Conservation (phyloP, 306 rosid species). For the Lotus japonicus region DNA sequence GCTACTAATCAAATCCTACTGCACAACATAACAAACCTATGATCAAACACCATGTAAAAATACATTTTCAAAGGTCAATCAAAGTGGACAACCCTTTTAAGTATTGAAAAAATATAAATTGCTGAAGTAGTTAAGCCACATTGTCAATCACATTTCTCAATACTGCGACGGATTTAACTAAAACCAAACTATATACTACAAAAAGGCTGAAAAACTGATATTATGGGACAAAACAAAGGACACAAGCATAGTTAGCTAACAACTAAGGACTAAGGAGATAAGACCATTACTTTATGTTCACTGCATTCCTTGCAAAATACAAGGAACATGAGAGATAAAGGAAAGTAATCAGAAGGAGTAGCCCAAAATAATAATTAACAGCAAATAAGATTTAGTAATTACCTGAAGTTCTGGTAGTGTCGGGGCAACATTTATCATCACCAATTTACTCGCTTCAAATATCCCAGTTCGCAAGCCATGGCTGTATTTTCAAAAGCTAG, state of each 20-base stretch:
- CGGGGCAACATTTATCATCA: constrained; percentile 83
- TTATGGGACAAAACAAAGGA: constrained; percentile 2
- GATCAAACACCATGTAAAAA: neutral
- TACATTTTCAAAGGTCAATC: neutral
- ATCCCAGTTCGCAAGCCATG: constrained; percentile 98
- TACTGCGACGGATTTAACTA: neutral
- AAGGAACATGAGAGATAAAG: neutral
- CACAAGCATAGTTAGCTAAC: neutral
- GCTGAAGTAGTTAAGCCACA: neutral
- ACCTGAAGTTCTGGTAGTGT: constrained; percentile 95
- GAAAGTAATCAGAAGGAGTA: too few relatives aligned
- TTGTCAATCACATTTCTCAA: constrained; percentile 4
- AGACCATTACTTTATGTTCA: too few relatives aligned
- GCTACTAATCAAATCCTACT: neutral
- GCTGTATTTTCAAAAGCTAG: constrained; percentile 49
- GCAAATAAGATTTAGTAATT: neutral
- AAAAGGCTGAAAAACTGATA: constrained; percentile 1
- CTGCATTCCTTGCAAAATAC: neutral
- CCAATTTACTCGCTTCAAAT: constrained; percentile 89
- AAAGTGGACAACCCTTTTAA: neutral
- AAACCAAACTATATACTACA: neutral
- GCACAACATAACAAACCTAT: neutral
- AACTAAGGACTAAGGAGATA: too few relatives aligned
- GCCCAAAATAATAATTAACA: too few relatives aligned
- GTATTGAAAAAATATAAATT: neutral